A percentile compares a stretch with the other conserved stretches of the same genome.
Evolutionary conservation across 1,139 yeast genomes (phyloP).

Genomic region (Kurtzmaniella quercitrusa): DNA sequence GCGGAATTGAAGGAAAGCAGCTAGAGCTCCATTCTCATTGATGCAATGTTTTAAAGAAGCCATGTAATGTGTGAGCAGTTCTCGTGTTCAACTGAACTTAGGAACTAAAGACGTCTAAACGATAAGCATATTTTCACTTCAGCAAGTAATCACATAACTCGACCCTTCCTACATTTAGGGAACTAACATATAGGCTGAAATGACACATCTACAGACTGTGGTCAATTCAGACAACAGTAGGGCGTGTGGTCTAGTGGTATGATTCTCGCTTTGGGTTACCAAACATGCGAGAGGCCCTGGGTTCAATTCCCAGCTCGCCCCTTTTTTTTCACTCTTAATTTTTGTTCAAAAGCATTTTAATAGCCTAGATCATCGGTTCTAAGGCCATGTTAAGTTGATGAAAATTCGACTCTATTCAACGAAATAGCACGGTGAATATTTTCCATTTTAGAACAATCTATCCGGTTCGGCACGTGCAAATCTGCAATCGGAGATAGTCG

Average conservation of each 20-base stretch:
- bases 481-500: not conserved
- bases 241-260: slow-evolving; percentile 20
- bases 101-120: too few relatives aligned
- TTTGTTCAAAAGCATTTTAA: too few relatives aligned
- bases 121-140: too few relatives aligned
- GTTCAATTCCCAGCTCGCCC: slow-evolving; percentile 19
- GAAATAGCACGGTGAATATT: not conserved
- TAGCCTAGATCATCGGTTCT: not conserved
- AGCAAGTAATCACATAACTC: too few relatives aligned
- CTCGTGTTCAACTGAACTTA: too few relatives aligned
- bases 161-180: not conserved
- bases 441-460: not conserved
- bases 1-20: too few relatives aligned
- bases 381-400: not conserved
- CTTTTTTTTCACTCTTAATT: slow-evolving; percentile 8
- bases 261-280: slow-evolving; percentile 17
- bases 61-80: too few relatives aligned
- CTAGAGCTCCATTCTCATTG: too few relatives aligned
- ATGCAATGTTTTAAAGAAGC: too few relatives aligned
- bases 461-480: not conserved
- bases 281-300: slow-evolving; percentile 19
- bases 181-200: too few relatives aligned
- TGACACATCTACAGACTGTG: too few relatives aligned
- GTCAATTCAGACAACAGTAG: slow-evolving; percentile 2
- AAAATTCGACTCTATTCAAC: not conserved